These are phyloP conservation scores for Parastagonospora avenae DNA, from an alignment of 2,329 filamentous ascomycete species.

Conservation along the genomic window DNA sequence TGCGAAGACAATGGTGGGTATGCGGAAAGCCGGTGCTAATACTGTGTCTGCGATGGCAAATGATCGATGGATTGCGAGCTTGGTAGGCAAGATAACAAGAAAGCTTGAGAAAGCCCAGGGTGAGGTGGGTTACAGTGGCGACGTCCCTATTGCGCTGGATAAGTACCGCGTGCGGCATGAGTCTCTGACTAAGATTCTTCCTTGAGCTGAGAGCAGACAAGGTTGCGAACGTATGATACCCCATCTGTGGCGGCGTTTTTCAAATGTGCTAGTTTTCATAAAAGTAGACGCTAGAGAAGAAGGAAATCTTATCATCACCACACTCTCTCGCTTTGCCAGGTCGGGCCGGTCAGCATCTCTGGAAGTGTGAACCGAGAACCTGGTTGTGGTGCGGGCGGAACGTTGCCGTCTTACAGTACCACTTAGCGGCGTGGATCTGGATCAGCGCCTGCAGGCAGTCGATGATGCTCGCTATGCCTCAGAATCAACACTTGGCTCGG, in stretches of 20 bases:
- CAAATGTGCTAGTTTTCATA: not conserved
- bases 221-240: conserved; percentile 14
- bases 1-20: conserved; percentile 49
- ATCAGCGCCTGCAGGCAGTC: not conserved
- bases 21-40: conserved; percentile 54
- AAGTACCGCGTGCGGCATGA: conserved; percentile 46
- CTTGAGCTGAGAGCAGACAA: conserved; percentile 15
- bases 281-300: not conserved
- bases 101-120: conserved; percentile 57
- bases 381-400: not conserved
- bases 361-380: no score
- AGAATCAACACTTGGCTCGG: not conserved
- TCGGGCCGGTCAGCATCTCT: no score
- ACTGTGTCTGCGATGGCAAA: conserved; percentile 54
- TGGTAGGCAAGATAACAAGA: conserved; percentile 58
- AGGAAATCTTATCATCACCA: not conserved
- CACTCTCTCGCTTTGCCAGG: no score
- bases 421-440: not conserved
- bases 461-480: conserved; percentile 3
- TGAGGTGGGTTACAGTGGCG: conserved; percentile 57
- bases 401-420: conserved; percentile 1
- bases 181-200: conserved; percentile 42
- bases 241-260: not conserved
- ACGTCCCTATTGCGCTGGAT: conserved; percentile 52
- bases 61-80: conserved; percentile 60